Base-by-base conservation (phyloP, 306 rosid species). In the Abrus precatorius region DNA sequence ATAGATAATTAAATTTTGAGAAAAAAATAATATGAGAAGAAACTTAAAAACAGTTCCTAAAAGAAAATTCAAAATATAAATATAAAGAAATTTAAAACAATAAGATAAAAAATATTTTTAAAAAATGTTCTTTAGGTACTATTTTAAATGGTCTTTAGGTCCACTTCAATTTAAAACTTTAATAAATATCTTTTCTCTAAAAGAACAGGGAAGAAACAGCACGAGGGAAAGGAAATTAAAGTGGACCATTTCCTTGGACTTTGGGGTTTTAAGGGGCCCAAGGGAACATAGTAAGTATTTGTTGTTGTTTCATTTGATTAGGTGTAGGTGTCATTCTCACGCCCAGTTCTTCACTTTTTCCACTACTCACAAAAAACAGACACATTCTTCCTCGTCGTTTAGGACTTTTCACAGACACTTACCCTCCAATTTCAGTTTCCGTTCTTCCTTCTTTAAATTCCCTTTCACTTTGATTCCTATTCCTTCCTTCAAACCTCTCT, bases 371-470 rank as follows among this genome's bases (percentile, higher is more conserved):
- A 67, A 5, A 0, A 12, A 61, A 11, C 4, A 36, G 9, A 20
- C 71, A 20, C 14, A 4, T 30, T 57, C 64, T 57, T 54, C 27
- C 45, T 63, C 33, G 11, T 43, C 14, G 64, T 76, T 64, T 38
- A 13, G 67, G 67, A 77, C 62, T 4, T 75, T 75, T 75, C 67
- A 69, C 76, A 83, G 77, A 78, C 80, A 81, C 80, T 41, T 53
- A 5, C 1, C 5, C 69, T 71, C 20, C 67, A 2, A 5, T 61
- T 47, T 44, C 41, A 3, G 1, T 27, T 20, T 27, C 67, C 49
- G 5, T 72, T 65, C 9, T 53, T 6, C 28, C 3, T 4, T 4
- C 29, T 30, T 2, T n/a, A 38, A 64, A 33, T n/a, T 45, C 14
- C 45, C 29, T 9, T 30, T 5, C 75, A 45, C 52, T 50, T 38